phyloP scores from a whole-genome alignment of 768 basidiomycete species.

The Suillus spraguei region DNA sequence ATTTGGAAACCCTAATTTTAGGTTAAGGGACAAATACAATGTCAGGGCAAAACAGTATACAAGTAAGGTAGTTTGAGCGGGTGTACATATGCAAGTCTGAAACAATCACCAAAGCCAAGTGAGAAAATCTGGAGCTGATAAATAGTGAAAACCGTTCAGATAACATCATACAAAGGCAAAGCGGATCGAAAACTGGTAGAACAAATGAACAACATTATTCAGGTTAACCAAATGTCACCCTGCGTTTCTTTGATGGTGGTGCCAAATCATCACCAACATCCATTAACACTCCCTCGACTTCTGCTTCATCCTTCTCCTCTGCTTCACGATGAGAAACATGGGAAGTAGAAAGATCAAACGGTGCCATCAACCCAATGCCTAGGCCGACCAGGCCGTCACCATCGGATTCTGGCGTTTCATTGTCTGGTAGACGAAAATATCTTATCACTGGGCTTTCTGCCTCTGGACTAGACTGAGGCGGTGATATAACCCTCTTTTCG shows the following conservation, averaged over 20 bases:
- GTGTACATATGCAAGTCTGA: conserved; percentile 11
- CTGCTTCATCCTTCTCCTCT: conserved; percentile 34
- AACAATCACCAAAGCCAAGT: conserved; percentile 9
- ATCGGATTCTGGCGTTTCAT: conserved; percentile 31
- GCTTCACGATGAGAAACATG: conserved; percentile 15
- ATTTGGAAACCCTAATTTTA: background rate
- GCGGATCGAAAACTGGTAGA: conserved; percentile 7
- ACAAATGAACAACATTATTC: background rate
- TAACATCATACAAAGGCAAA: conserved; percentile 8
- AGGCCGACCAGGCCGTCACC: conserved; percentile 38
- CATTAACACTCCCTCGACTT: conserved; percentile 34
- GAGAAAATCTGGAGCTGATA: conserved; percentile 15
- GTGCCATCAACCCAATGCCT: conserved; percentile 49
- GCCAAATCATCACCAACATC: conserved; percentile 30
- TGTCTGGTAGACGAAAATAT: conserved; percentile 26
- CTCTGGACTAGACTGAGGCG: conserved; percentile 29
- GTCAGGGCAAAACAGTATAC: conserved; percentile 33
- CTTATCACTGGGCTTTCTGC: conserved; percentile 55
- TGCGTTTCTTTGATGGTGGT: conserved; percentile 56
- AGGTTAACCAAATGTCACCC: conserved; percentile 32
- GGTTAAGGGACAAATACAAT: conserved; percentile 28
- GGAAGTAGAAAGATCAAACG: conserved; percentile 48
- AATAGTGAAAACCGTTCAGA: conserved; percentile 14
- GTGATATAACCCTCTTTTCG: conserved; percentile 17
- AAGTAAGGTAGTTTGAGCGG: conserved; percentile 29